A percentile compares a stretch with the other conserved stretches of the same genome.
Conservation (phyloP, 2,329 filamentous ascomycete species). For the Aspergillus sergii region DNA sequence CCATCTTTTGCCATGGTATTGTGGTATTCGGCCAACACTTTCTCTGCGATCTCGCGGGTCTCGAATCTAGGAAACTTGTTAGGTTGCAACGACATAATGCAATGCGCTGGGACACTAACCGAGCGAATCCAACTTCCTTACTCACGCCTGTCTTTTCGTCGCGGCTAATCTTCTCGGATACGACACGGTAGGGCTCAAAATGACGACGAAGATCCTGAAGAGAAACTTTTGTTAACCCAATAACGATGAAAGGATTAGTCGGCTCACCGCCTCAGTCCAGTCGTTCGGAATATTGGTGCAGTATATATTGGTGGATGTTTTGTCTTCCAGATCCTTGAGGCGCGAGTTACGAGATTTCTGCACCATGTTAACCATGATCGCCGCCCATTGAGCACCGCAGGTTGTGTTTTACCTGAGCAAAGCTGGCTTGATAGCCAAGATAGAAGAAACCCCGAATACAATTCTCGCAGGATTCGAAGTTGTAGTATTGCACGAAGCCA, state of each 20-base stretch:
- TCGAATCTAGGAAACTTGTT: conserved; percentile 69
- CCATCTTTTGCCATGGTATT: conserved; percentile 77
- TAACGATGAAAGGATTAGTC: background rate
- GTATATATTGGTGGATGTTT: conserved; percentile 89
- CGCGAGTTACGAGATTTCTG: conserved; percentile 98
- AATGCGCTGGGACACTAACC: conserved; percentile 55
- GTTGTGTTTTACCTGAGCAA: conserved; percentile 69
- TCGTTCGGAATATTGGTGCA: conserved; percentile 94
- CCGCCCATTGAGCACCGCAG: background rate
- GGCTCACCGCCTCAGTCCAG: conserved; percentile 81
- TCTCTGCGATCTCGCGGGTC: conserved; percentile 82
- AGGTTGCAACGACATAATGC: conserved; percentile 9
- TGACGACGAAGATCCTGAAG: conserved; percentile 68
- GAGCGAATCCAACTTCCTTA: conserved; percentile 94
- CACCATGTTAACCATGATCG: conserved; percentile 26
- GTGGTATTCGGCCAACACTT: conserved; percentile 84
- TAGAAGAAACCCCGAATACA: conserved; percentile 96
- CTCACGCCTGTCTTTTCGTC: conserved; percentile 84
- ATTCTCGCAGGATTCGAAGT: conserved; percentile 84
- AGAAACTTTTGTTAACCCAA: conserved; percentile 19
- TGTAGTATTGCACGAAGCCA: conserved; percentile 94
- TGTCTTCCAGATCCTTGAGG: conserved; percentile 93
- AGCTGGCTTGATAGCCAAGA: conserved; percentile 95
- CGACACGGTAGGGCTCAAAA: conserved; percentile 62
- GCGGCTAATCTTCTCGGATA: conserved; percentile 93